Percentiles rank a stretch among this genome's conserved stretches.
Evolutionary conservation across 1,284 basidiomycete genomes (phyloP).

Genomic region (Somion occarium): DNA sequence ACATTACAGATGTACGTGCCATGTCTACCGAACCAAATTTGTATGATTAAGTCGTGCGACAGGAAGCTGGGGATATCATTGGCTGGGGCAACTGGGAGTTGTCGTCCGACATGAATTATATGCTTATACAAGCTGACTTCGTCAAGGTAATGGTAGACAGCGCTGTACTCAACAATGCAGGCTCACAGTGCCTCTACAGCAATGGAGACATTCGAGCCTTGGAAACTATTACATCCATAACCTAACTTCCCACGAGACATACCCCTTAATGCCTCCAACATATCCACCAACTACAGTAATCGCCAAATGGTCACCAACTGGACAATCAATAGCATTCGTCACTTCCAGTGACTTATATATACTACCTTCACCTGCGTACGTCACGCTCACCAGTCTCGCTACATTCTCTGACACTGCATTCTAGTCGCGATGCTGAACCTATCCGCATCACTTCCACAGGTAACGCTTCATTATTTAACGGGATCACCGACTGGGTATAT

Average conservation of each 20-base stretch:
- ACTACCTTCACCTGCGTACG: slow-evolving; percentile 57
- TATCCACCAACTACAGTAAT: slow-evolving; percentile 70
- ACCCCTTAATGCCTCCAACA: slow-evolving; percentile 62
- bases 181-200: slow-evolving; percentile 42
- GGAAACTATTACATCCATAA: slow-evolving; percentile 87
- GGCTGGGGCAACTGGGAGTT: slow-evolving; percentile 66
- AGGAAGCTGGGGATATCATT: slow-evolving; percentile 54
- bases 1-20: slow-evolving; percentile 58
- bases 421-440: slow-evolving; percentile 38
- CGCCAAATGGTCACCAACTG: slow-evolving; percentile 83
- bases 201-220: slow-evolving; percentile 90
- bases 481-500: slow-evolving; percentile 96
- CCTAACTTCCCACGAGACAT: slow-evolving; percentile 55
- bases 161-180: slow-evolving; percentile 7
- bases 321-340: slow-evolving; percentile 80
- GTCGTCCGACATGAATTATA: slow-evolving; percentile 83
- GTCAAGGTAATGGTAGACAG: slow-evolving; percentile 73
- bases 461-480: slow-evolving; percentile 84
- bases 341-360: slow-evolving; percentile 82
- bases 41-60: background rate
- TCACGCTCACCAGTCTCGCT: slow-evolving; percentile 6
- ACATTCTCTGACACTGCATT: background rate
- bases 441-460: slow-evolving; percentile 83
- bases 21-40: background rate
- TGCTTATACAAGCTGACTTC: slow-evolving; percentile 74